Base-by-base conservation (phyloP, 805 yeast genomes). In the Barnettozyma vustinii region DNA sequence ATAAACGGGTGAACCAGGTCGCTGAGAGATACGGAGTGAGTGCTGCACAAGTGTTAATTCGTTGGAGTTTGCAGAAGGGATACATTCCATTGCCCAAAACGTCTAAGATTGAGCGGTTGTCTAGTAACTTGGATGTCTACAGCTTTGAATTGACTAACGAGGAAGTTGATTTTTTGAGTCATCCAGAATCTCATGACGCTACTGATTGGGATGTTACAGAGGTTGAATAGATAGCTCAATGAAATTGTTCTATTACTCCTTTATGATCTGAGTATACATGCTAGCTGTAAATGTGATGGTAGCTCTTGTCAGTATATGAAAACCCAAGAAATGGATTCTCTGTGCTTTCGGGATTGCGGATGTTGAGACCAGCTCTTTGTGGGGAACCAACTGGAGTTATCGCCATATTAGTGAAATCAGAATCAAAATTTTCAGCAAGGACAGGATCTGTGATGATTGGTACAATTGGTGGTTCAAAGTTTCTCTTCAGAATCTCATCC, bases 401-500 rank as follows among this genome's bases (percentile, higher is more conserved):
- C 36, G 75, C 74, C 83, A 87, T 75, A 9, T 75, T 75, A 0
- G 96, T 89, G 66, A 89, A 89, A 51, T 86, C 91, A 9, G 74
- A 66, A 53, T 87, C 88, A 61, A 89, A 89, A 59, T 89, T 89
- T 62, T 89, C 96, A 0, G 96, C 96, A 47, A 85, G 62, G 42
- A 74, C 82, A 21, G 95, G 92, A 59, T 88, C 82, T 0, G 95
- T 85, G 40, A 90, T 79, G 6, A 87, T 67, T 1, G 97, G 96
- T n/a, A 81, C 69, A 33, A 89, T 83, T 1, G 97, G 96, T 2
- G 96, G 95, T 46, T 70, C 67, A 8, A 77, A 65, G 1, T 66
- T 65, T 26, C 66, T 60, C 23, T 66, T 68, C 44, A 75, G 78
- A 40, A 89, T 64, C 44, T 67, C 64, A 15, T 68, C 67, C 96